Percentiles rank a stretch among this genome's conserved stretches.
phyloP scores from a whole-genome alignment of 2,329 filamentous ascomycete genomes.

The Penicillium psychrosexuale region DNA sequence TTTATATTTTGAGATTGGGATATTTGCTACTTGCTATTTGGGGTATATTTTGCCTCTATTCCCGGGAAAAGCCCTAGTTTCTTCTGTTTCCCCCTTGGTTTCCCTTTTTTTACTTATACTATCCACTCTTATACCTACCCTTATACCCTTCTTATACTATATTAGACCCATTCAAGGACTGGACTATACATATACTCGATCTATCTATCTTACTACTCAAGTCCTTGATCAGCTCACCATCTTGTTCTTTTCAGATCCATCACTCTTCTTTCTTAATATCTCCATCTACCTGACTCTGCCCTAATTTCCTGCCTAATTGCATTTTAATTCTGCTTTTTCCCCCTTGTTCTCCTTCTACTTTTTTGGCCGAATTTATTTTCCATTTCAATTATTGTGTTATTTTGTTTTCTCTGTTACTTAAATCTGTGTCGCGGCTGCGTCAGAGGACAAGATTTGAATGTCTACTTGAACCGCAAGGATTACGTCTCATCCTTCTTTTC shows the following conservation, averaged over 20 bases:
- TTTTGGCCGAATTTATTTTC: background rate
- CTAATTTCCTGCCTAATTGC: slow-evolving; percentile 5
- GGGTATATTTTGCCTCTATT: background rate
- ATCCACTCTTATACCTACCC: background rate
- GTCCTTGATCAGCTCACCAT: slow-evolving; percentile 7
- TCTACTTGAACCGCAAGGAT: slow-evolving; percentile 10
- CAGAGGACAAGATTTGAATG: slow-evolving; percentile 11
- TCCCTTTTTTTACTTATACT: background rate
- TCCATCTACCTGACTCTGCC: background rate
- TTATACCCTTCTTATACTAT: slow-evolving; percentile 1
- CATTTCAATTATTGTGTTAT: background rate
- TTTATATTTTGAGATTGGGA: slow-evolving; percentile 1
- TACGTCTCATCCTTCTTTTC: slow-evolving; percentile 1
- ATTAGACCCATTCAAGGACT: background rate
- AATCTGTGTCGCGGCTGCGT: slow-evolving; percentile 5
- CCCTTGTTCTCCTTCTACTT: background rate
- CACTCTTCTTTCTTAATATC: background rate
- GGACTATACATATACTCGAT: slow-evolving; percentile 1
- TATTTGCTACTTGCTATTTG: background rate
- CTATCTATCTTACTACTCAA: background rate
- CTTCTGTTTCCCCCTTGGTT: slow-evolving; percentile 7
- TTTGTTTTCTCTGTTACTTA: slow-evolving; percentile 1
- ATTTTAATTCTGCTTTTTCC: background rate
- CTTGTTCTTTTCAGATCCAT: slow-evolving; percentile 3
- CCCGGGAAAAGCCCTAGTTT: slow-evolving; percentile 9